phyloP scores from a whole-genome alignment of 1,284 basidiomycete genomes.

The Phlebopus sp. region DNA sequence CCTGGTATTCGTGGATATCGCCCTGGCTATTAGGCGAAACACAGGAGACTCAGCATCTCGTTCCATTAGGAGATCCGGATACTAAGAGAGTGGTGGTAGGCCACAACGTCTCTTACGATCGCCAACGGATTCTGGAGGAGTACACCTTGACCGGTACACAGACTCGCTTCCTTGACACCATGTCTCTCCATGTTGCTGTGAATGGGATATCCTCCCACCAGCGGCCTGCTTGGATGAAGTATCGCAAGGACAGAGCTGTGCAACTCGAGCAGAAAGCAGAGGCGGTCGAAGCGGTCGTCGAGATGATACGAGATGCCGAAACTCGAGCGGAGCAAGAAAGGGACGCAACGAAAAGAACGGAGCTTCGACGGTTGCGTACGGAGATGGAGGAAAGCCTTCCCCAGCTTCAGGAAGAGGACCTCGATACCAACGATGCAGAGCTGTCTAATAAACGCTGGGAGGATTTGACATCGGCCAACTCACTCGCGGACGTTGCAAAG shows the following conservation, averaged over 20 bases:
- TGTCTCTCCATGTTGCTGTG: constrained; percentile 93
- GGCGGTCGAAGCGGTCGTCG: constrained; percentile 53
- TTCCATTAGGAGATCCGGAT: constrained; percentile 63
- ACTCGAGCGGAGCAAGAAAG: constrained; percentile 43
- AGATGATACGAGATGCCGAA: constrained; percentile 47
- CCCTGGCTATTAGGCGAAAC: constrained; percentile 83
- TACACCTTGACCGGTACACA: constrained; percentile 70
- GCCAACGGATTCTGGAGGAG: constrained; percentile 82
- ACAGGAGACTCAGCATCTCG: constrained; percentile 67
- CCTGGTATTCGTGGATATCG: constrained; percentile 97
- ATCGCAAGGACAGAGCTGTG: constrained; percentile 64
- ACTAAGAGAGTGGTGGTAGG: constrained; percentile 76
- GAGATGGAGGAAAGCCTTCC: constrained; percentile 46
- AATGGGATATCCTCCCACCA: constrained; percentile 96
- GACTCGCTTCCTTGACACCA: constrained; percentile 91
- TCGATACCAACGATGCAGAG: constrained; percentile 39
- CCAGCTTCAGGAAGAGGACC: constrained; percentile 38
- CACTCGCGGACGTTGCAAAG: constrained; percentile 87
- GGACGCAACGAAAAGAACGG: constrained; percentile 35
- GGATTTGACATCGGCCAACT: constrained; percentile 90
- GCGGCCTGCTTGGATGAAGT: constrained; percentile 88
- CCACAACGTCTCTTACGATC: constrained; percentile 95
- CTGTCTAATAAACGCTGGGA: constrained; percentile 75
- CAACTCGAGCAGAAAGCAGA: constrained; percentile 54
- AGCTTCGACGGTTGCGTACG: constrained; percentile 42